Evolutionary conservation across 257 asterid species (phyloP), one percentile per base, ranked within the genome.

Genomic region (Nicotiana tomentosiformis): DNA sequence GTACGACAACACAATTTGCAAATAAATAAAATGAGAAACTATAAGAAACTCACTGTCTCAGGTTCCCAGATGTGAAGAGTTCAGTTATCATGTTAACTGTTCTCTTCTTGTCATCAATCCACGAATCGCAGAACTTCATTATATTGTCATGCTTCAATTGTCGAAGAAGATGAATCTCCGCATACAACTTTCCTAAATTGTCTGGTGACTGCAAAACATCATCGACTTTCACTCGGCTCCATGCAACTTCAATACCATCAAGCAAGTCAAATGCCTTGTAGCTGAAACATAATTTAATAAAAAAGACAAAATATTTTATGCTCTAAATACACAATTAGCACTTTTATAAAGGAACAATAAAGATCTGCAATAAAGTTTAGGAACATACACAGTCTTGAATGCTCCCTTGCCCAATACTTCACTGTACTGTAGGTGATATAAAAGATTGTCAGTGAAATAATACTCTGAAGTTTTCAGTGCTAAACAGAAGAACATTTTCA

Each of bases 41-140:
- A 17, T 16, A 64, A 69, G 81, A n/a, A 64, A 91, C 97, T 89
- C 88, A 95, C 96, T 94, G 97, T 74, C 97, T 90, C 85, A 95
- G 82, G 89, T 92, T 95, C 69, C 98, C 98, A 11, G 98, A 93
- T 32, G 95, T 90, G 91, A 93, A 93, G 82, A 95, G 92, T 90
- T 95, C 98, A 0, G 98, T 95, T 84, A 95, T 92, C 92, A 95
- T 92, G 91, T 93, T 93, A 30, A 95, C 77, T 26, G 95, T 94
- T 86, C 92, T 93, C 86, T 90, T 93, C 84, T 93, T 86, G 23
- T 91, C 93, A 87, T 95, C 99, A 72, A 91, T 81, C 97, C 97
- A 95, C 0, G 93, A 86, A 81, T 85, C 90, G n/a, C 88, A 86
- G 62, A 84, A 88, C 85, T 82, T 87, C 82, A 89, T 86, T 15